phyloP scores from a whole-genome alignment of 352 stramenopile genomes.

The Phytopythium ostracodes region DNA sequence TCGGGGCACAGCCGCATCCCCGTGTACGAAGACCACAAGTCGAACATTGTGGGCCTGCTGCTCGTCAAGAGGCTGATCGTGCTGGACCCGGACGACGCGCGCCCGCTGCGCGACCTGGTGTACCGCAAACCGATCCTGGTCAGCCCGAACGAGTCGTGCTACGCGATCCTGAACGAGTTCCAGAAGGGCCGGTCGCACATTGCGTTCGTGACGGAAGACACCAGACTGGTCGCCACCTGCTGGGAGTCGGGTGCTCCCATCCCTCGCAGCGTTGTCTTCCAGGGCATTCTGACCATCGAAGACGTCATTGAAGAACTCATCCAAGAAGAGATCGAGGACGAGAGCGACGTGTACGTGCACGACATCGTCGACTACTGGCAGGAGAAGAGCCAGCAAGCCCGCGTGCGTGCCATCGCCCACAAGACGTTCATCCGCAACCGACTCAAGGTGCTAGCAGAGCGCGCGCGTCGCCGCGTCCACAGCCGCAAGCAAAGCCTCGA shows the following conservation, averaged over 20 bases:
- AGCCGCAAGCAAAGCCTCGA: constrained; percentile 20
- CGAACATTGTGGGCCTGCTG: constrained; percentile 81
- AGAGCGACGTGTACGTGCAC: constrained; percentile 71
- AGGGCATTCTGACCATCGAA: constrained; percentile 90
- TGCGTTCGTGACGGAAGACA: constrained; percentile 68
- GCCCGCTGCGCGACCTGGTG: constrained; percentile 52
- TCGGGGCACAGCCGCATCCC: constrained; percentile 88
- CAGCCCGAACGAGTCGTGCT: constrained; percentile 72
- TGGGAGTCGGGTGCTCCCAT: constrained; percentile 45
- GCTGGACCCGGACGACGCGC: constrained; percentile 73
- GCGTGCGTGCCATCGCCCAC: constrained; percentile 21
- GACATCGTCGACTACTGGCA: constrained; percentile 59
- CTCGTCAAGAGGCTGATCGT: constrained; percentile 90
- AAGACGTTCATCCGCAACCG: constrained; percentile 46
- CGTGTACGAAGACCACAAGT: constrained; percentile 70
- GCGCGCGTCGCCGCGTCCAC: constrained; percentile 39
- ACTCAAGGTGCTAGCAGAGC: constrained; percentile 50
- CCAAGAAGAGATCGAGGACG: constrained; percentile 90
- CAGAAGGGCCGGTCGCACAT: constrained; percentile 86
- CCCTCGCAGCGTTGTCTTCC: constrained; percentile 43
- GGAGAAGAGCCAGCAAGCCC: constrained; percentile 29
- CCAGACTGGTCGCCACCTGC: constrained; percentile 41
- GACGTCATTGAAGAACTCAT: constrained; percentile 90
- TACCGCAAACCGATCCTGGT: constrained; percentile 83
- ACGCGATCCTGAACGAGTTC: constrained; percentile 90